A percentile compares a stretch with the other conserved stretches of the same genome.
Conservation (phyloP, 306 rosid species). For the Trifolium pratense region DNA sequence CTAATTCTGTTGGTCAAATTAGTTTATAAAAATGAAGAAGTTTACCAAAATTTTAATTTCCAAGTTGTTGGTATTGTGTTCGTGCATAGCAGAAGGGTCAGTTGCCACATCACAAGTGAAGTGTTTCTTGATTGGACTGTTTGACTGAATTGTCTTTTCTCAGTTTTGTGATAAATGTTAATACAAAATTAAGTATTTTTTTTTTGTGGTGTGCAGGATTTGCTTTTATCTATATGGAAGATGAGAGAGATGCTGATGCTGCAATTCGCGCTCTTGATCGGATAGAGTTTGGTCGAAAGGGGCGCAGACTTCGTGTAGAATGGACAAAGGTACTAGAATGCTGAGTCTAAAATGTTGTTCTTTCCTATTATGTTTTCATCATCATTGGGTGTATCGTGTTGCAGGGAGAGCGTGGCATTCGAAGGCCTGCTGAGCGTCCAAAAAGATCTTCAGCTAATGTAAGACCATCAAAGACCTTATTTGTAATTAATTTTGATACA, state of each 20-base stretch:
- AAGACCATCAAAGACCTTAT: slow-evolving; percentile 91
- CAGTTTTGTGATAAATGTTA: slow-evolving; percentile 12
- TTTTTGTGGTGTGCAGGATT: slow-evolving; percentile 63
- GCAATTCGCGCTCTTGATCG: slow-evolving; percentile 88
- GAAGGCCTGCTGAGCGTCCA: slow-evolving; percentile 75
- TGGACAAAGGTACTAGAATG: slow-evolving; percentile 79
- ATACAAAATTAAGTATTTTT: slow-evolving; percentile 23
- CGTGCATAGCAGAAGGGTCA: slow-evolving; percentile 54
- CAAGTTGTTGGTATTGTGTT: slow-evolving; percentile 53
- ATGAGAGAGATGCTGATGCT: slow-evolving; percentile 95
- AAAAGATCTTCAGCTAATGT: slow-evolving; percentile 72
- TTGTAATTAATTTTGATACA: slow-evolving; percentile 95
- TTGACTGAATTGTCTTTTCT: slow-evolving; percentile 27
- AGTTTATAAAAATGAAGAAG: slow-evolving; percentile 73
- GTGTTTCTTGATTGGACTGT: slow-evolving; percentile 48
- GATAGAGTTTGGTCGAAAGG: slow-evolving; percentile 87
- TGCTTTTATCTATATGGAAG: slow-evolving; percentile 97
- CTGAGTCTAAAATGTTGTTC: slow-evolving; percentile 6
- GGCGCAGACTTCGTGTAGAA: slow-evolving; percentile 97
- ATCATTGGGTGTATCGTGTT: slow-evolving; percentile 27
- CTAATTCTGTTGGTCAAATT: slow-evolving; percentile 85
- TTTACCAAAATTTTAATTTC: slow-evolving; percentile 58
- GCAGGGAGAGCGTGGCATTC: slow-evolving; percentile 87
- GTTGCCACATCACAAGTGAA: slow-evolving; percentile 42
- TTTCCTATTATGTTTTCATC: slow-evolving; percentile 25